Evolutionary conservation across 768 basidiomycete species (phyloP), one percentile per base, ranked within the genome.

Genomic region (Amanita inopinata): DNA sequence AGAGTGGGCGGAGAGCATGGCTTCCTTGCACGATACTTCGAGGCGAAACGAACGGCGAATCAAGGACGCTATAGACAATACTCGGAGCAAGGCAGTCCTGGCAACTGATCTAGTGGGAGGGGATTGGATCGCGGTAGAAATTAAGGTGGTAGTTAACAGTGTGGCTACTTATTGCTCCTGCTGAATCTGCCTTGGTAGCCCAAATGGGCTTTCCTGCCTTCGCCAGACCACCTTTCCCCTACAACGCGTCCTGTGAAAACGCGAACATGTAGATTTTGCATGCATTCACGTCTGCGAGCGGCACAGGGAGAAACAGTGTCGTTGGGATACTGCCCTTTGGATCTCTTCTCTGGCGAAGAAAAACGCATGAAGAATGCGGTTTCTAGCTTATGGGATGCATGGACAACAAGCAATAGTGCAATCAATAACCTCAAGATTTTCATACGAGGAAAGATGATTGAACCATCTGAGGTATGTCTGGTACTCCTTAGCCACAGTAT

Each of bases 121-220:
- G 5, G 50, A 67, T 37, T 74, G 73, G 36, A 60, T 91, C 33
- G 77, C 83, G 2, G 72, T 96, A 3, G 94, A 97, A 64, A 89
- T 97, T 60, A 98, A 98, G 78, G 94, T 89, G 46, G 47, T 58
- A 47, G 40, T 34, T 22, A 19, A 33, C 31, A 45, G 14, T 33
- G 6, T 37, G 25, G 14, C 24, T 12, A 7, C 2, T 5, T 0
- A 10, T 14, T 8, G 15, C 17, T 19, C 1, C 43, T 37, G 12
- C 12, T 34, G 17, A 25, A 33, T 17, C 24, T 9, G 17, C 27
- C 20, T 27, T 18, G 18, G 22, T 55, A 96, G 94, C 94, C 94
- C 23, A 99, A 99, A 68, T 99, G 94, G 93, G 90, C 80, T 2
- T 96, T 99, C 60, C 61, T 97, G 28, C 91, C 94, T 2, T 69